Base-by-base conservation (phyloP, 768 basidiomycete genomes). In the Termitomyces bulborhizus region DNA sequence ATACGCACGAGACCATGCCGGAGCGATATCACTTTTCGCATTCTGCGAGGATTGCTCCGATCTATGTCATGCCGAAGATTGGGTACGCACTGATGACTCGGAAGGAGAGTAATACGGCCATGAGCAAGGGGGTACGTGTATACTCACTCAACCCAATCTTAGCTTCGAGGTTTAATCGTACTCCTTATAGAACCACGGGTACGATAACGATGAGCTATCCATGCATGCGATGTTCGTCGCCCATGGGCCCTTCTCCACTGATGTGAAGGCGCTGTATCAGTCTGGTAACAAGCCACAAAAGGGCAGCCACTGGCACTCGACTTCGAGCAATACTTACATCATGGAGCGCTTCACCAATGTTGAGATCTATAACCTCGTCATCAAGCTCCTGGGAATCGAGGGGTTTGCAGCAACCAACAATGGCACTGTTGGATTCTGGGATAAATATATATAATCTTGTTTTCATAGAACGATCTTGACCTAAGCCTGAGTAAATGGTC, bases 141-240 rank as follows among this genome's bases (percentile, higher is more conserved):
- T 37, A 37, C 6, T 37, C 13, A 15, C 6, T 37, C 36, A 13
- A 37, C 36, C 34, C 27, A 9, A 29, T 40, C 16, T 36, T 29
- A 18, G 21, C n/a, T 21, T 51, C 18, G 15, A 37, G 44, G 40
- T 27, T 41, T 41, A 18, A 41, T 43, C 31, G 29, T 46, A 24
- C 18, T 34, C 34, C 12, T 3, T 60, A 32, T 61, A 91, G 88
- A 93, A 85, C 57, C 94, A 97, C 62, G 94, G 94, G 6, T 97
- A 94, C 65, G 93, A 95, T 67, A 94, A 93, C 60, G 68, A 78
- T 16, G 82, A 85, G 41, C 63, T 74, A 12, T 75, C 86, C 6
- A 96, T 96, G 94, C 82, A 84, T 49, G 93, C 93, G 2, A 86
- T 92, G 66, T 95, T 96, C 68, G 85, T 96, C 55, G 93, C 91